These are phyloP conservation scores for Exophiala phaeomuriformis DNA, from an alignment of 2,329 filamentous ascomycete species.

Conservation along the genomic window DNA sequence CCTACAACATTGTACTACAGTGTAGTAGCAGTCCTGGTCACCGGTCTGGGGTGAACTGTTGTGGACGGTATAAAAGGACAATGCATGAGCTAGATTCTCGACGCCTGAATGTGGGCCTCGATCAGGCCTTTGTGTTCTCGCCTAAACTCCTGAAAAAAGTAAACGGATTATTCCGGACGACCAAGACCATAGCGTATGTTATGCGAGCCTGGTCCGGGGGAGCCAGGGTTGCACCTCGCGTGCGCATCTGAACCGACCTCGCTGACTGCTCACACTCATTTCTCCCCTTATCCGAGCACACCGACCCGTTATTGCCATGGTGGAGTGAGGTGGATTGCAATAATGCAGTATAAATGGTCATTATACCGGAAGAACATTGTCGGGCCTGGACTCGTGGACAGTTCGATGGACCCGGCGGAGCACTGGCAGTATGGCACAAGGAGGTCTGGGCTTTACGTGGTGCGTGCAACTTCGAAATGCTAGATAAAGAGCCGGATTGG, in stretches of 20 bases:
- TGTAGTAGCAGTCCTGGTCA: background rate
- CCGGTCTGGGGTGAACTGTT: background rate
- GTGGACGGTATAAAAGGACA: background rate
- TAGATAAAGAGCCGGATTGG: background rate
- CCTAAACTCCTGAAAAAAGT: too few species aligned
- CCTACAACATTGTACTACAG: too few species aligned
- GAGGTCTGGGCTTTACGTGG: background rate
- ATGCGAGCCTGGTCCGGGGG: background rate
- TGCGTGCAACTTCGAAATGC: background rate
- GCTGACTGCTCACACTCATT: too few species aligned
- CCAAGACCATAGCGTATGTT: background rate
- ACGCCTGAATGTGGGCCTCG: background rate
- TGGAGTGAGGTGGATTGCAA: too few species aligned
- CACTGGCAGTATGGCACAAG: background rate
- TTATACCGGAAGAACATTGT: too few species aligned
- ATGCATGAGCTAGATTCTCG: background rate
- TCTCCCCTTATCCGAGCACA: too few species aligned
- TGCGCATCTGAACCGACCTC: background rate
- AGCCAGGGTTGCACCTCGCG: background rate
- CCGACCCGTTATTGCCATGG: too few species aligned
- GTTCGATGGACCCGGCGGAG: background rate
- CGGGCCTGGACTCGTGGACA: too few species aligned
- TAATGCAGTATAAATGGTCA: too few species aligned
- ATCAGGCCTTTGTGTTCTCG: too few species aligned
- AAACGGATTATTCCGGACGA: background rate